Evolutionary conservation across 148 eudicot species (phyloP), one percentile per base, ranked within the genome.

Genomic region (Cornus controversa): DNA sequence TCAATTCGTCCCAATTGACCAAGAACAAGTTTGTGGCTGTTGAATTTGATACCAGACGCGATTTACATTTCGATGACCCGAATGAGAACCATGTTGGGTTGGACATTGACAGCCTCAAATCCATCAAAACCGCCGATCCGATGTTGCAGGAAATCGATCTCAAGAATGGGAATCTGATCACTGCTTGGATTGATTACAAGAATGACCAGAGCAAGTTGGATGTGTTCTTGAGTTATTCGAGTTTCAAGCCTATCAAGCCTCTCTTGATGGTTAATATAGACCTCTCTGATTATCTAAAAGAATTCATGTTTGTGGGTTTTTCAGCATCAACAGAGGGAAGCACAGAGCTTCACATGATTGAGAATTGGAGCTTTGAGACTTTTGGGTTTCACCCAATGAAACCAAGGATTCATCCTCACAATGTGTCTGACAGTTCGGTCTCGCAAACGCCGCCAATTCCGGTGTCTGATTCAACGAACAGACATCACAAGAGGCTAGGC

Each of bases 311-410:
- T 77, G 86, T 90, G 77, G 98, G 98, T 22, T 95, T 95, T 76
- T 91, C 98, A 0, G 97, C 90, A 31, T 95, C 98, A 2, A 93
- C 91, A 1, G 93, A 95, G 77, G 98, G 98, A 6, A 93, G 98
- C 79, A 95, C 97, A 13, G 98, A 95, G 77, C 34, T 86, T 57
- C 97, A 95, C 70, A 40, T 71, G 27, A 73, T 95, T 70, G 77
- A 87, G 82, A 89, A 81, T 79, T 93, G 97, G 91, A 86, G 84
- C 45, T 87, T 95, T 71, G 75, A 86, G 20, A 85, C 88, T 2
- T 82, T 29, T 28, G 97, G 97, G 71, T 86, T 94, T 69, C 72
- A 50, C 65, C 89, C 87, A 10, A 20, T 68, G 18, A 83, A 87
- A 40, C 83, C 89, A 54, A 72, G 80, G 29, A 73, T n/a, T 45